Evolutionary conservation across 345 rosid species (phyloP).

Genomic region (Durio zibethinus): DNA sequence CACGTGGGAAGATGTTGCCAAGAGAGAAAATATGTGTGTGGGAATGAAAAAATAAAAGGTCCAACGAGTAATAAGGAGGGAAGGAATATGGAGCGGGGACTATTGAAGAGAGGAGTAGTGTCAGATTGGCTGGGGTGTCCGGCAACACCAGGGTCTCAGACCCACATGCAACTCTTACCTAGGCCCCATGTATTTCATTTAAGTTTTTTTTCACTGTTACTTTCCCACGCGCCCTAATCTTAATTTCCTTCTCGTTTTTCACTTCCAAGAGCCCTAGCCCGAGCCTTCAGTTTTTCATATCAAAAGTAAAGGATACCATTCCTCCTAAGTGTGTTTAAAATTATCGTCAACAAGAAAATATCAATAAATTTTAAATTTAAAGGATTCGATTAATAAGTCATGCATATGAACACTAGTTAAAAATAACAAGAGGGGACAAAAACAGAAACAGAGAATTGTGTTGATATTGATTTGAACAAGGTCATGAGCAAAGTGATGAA

Average conservation of each 20-base stretch:
- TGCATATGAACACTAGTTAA: no score
- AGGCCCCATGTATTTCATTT: constrained; percentile 3
- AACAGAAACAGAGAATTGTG: background rate
- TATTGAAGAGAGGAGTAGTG: constrained; percentile 20
- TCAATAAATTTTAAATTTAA: no score
- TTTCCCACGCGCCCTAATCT: constrained; percentile 6
- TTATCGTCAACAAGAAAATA: no score
- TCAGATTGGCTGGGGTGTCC: constrained; percentile 42
- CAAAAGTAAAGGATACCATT: no score
- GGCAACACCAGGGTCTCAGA: constrained; percentile 39
- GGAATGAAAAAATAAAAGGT: constrained; percentile 13
- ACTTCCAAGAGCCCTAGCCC: no score
- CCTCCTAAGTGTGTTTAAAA: no score
- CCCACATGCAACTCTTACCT: constrained; percentile 33
- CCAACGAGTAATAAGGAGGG: constrained; percentile 7
- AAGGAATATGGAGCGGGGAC: constrained; percentile 19
- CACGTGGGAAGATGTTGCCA: constrained; percentile 44
- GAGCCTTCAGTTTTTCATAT: no score
- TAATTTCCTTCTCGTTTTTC: background rate
- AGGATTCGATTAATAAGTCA: no score
- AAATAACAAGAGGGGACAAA: no score
- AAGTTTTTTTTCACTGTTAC: background rate
- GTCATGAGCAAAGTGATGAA: background rate
- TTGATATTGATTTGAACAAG: background rate
- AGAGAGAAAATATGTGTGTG: background rate